Base-by-base conservation (phyloP, 768 basidiomycete species). In the Termitomyces sp. region DNA sequence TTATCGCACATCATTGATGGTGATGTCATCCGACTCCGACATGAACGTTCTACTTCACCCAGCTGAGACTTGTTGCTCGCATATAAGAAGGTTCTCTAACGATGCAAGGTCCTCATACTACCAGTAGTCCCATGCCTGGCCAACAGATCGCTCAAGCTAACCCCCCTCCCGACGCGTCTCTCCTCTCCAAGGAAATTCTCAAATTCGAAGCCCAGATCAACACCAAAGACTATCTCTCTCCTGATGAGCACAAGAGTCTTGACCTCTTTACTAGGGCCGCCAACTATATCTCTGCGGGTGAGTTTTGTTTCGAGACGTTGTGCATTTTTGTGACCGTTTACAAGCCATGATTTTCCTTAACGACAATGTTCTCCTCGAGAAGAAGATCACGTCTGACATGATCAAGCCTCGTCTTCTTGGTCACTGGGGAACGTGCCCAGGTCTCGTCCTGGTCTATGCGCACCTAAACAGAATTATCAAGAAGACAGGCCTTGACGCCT, bases 391-490 rank as follows among this genome's bases (percentile, higher is more conserved):
- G 20, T 73, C 79, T 29, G 84, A 88, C 45, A 80, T 93, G 68
- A 86, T 96, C 74, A 94, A 95, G 73, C 77, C 79, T 42, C 83
- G 90, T 65, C 80, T 93, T 26, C 79, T 93, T 8, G 91, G 92
- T 1, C 90, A 92, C 65, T 91, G 88, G 88, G 90, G 89, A 29
- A 90, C 88, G 29, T 90, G 90, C 64, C 90, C 89, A 0, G 92
- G 91, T 22, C 80, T 94, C 9, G 72, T 79, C 59, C 79, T 93
- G 61, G 80, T 80, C 7, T 85, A 85, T 63, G 88, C 90, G 0
- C 90, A 93, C 64, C 72, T 88, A 45, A 90, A 83, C 67, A 72
- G 81, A 55, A 71, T 88, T 56, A 81, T 88, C 59, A 76, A 77
- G 54, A 85, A 83, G 62, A 81, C 80, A 9, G 77, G 75, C 60